Percentiles rank a stretch among this genome's conserved stretches.
phyloP scores from a whole-genome alignment of 805 yeast genomes.

The Candida nanaspora region DNA sequence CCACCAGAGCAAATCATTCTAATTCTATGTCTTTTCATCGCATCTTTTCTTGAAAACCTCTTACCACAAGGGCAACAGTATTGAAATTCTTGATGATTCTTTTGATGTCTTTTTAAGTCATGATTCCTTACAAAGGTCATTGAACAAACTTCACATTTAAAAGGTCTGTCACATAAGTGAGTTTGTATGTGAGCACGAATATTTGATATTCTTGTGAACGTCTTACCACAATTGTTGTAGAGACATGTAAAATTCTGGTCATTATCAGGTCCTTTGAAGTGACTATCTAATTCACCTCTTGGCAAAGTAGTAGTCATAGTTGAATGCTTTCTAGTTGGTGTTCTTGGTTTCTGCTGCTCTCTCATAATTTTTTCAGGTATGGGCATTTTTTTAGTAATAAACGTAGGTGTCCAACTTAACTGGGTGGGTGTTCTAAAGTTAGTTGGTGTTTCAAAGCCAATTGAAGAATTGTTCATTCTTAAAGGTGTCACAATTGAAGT shows the following conservation, averaged over 20 bases:
- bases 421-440: conserved; percentile 21
- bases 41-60: conserved; percentile 84
- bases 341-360: conserved; percentile 28
- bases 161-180: conserved; percentile 91
- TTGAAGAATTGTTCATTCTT: conserved; percentile 16
- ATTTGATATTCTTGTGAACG: conserved; percentile 83
- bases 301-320: conserved; percentile 68
- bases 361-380: conserved; percentile 21
- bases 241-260: conserved; percentile 68
- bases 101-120: conserved; percentile 84
- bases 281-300: conserved; percentile 82
- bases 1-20: conserved; percentile 84
- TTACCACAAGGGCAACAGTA: conserved; percentile 90
- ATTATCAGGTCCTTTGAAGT: conserved; percentile 72
- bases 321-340: conserved; percentile 38
- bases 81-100: conserved; percentile 72
- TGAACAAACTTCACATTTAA: conserved; percentile 67
- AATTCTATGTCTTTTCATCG: conserved; percentile 71
- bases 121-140: conserved; percentile 93
- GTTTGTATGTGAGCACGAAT: conserved; percentile 95
- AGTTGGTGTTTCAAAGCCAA: conserved; percentile 21
- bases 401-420: conserved; percentile 26
- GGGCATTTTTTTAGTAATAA: conserved; percentile 25
- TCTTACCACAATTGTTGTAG: conserved; percentile 72
- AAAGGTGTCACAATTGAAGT: conserved; percentile 17